Base-by-base conservation (phyloP, 129 eudicot species). In the Chrysanthemum makinoi region DNA sequence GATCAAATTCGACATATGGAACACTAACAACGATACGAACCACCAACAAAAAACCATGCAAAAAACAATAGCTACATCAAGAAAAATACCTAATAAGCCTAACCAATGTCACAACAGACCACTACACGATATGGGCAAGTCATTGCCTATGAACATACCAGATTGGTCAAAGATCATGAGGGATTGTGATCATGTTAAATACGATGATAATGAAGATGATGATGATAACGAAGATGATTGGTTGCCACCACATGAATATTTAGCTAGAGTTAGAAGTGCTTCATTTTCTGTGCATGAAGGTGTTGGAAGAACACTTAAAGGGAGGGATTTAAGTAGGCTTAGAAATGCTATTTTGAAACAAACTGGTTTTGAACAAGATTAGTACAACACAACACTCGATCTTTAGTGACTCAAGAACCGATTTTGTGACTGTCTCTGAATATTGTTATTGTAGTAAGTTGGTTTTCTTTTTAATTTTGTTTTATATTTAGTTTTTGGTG, bases 161-260 rank as follows among this genome's bases (percentile, higher is more conserved):
- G 88, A 83, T 54, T 85, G 91, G 95, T 79, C 95, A 47, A 85
- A 76, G 69, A 85, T 85, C 60, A 86, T 79, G 15, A 66, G 83
- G 7, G 81, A 65, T 20, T 78, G 72, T 68, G 50, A 71, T 18
- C 51, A 39, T 64, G n/a, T 43, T 1, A 39, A 64, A 5, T 11
- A 8, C 4, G 73, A 63, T 2, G 63, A 51, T 14, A 77, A 20
- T 5, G 11, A 53, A 43, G 11, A 53, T 47, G 68, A 11, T 11
- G 75, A 39, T 18, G 79, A 70, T 2, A 78, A 46, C 5, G 84
- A 83, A 24, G 78, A 33, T 22, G 68, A 72, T 12, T 62, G 84
- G 80, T 2, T 89, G 52, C 96, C 96, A 20, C 96, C 96, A 61
- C 96, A 89, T 68, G 96, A 86, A 74, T 86, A 86, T 77, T 55